A percentile compares a stretch with the other conserved stretches of the same genome.
Conservation (phyloP, 176 grass and related monocot genomes). For the Paspalum vaginatum region DNA sequence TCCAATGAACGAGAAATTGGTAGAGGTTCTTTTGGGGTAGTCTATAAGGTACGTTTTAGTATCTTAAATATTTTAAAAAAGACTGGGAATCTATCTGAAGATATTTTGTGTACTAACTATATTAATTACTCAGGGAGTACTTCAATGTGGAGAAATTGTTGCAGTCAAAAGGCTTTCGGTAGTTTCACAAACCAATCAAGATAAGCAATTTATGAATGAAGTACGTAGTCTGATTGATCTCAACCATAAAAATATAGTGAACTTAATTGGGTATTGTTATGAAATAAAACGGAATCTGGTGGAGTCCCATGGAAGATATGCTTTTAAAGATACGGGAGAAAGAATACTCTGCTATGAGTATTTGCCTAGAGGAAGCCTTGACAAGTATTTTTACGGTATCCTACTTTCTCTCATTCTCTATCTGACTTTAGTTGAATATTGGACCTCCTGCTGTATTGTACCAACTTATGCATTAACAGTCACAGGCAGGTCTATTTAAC, state of each 20-base stretch:
- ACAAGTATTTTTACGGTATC: constrained; percentile 37
- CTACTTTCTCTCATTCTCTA: neutral
- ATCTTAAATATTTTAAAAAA: neutral
- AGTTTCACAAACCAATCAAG: neutral
- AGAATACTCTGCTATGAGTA: constrained; percentile 41
- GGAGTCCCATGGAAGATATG: neutral
- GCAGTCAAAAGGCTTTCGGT: constrained; percentile 34
- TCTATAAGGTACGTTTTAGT: constrained; percentile 37
- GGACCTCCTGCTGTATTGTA: neutral
- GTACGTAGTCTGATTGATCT: constrained; percentile 10
- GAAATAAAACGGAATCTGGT: constrained; percentile 13
- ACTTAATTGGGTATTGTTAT: constrained; percentile 33
- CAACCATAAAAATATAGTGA: constrained; percentile 30
- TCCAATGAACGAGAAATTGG: neutral
- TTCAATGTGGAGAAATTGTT: neutral
- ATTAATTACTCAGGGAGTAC: constrained; percentile 18
- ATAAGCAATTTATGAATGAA: constrained; percentile 31
- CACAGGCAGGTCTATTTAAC: neutral
- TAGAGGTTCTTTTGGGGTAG: constrained; percentile 26
- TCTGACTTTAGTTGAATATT: neutral
- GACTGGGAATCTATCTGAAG: neutral
- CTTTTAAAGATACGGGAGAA: neutral
- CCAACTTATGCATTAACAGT: neutral
- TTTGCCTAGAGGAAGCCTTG: constrained; percentile 28
- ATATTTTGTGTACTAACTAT: neutral